Percentiles rank a stretch among this genome's conserved stretches.
phyloP scores from a whole-genome alignment of 176 grass and related monocot genomes.

The Saccharum spontaneum region DNA sequence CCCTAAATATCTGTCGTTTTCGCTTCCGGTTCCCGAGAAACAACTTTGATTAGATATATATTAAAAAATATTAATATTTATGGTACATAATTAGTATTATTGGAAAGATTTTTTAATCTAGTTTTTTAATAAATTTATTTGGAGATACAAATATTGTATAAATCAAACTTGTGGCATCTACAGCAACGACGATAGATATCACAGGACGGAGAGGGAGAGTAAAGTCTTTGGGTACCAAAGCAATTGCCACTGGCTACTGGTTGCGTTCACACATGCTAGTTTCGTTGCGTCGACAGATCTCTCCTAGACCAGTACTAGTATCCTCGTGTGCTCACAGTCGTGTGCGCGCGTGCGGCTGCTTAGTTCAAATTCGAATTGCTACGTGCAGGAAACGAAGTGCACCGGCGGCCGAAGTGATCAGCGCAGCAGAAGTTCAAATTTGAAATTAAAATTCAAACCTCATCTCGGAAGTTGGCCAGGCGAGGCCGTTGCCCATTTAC shows the following conservation, averaged over 20 bases:
- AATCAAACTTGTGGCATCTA: too few species aligned
- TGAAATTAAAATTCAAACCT: not conserved
- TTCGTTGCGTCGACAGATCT: not conserved
- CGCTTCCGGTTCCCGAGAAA: too few species aligned
- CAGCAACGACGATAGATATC: too few species aligned
- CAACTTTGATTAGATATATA: too few species aligned
- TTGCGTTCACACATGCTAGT: not conserved
- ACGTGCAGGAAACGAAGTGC: not conserved
- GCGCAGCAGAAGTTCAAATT: not conserved
- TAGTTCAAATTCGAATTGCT: not conserved
- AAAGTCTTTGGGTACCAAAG: too few species aligned
- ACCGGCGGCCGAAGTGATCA: not conserved
- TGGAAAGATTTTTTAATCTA: too few species aligned
- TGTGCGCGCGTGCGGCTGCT: not conserved
- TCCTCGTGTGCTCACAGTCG: not conserved
- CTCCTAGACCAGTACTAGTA: not conserved
- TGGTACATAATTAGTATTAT: too few species aligned
- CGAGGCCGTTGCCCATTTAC: not conserved
- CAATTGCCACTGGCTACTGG: not conserved
- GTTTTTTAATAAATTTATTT: too few species aligned
- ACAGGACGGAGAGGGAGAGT: too few species aligned
- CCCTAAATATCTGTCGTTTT: too few species aligned
- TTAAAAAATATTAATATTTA: too few species aligned
- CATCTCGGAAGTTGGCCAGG: not conserved
- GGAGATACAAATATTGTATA: too few species aligned